Evolutionary conservation across 192 early-diverging fungal species (phyloP), one percentile per base, ranked within the genome.

Genomic region (Ambispora gerdemannii): DNA sequence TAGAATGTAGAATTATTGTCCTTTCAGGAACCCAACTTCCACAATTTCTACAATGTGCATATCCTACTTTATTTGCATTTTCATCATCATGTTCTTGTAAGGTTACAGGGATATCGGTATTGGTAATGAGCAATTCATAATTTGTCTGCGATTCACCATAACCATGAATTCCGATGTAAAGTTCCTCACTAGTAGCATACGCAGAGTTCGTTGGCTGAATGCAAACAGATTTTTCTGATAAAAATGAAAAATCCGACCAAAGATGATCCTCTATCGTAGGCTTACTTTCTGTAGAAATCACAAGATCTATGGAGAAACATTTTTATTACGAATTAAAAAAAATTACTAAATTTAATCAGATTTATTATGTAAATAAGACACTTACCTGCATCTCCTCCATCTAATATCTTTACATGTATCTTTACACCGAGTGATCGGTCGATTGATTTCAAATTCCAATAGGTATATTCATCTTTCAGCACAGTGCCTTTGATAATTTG

Each of bases 41-140:
- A 74, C 95, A 95, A 73, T 95, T 92, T 1, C 53, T 32, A 53
- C 95, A 97, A 74, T 82, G 74, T 30, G 70, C 74, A 32, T 75
- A 78, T 3, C 69, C 74, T 10, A 66, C 49, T 6, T 27, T 58
- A n/a, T 59, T 31, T 49, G 63, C 70, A 20, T 80, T 77, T 0
- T 50, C 62, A 36, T 71, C 63, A 2, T 71, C 74, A 3, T 11
- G 25, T 20, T 33, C 43, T 49, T 59, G 28, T 30, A 55, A 38
- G 15, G 60, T 35, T 33, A n/a, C n/a, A n/a, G n/a, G n/a, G 25
- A 35, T 19, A 4, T 47, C 19, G 8, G 62, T 0, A 33, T 33
- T 19, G 31, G 52, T 64, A 17, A 70, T 30, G 34, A 4, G 24
- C n/a, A 63, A n/a, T 33, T 69, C 70, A 31, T 63, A 61, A 3